These are phyloP conservation scores for Musa troglodytarum DNA, from an alignment of 176 grass and related monocot genomes.

Conservation along the genomic window DNA sequence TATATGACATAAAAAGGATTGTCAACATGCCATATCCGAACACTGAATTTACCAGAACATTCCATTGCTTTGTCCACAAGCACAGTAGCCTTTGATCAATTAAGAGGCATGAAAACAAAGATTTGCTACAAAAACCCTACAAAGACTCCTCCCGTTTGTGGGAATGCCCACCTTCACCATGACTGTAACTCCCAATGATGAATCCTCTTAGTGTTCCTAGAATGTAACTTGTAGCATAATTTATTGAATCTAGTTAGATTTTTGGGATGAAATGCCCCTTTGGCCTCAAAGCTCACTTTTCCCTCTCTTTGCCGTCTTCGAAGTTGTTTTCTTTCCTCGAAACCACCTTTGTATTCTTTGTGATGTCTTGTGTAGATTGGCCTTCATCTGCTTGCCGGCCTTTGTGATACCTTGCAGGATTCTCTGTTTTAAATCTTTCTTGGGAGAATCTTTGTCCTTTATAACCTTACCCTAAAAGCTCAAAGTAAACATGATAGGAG, in stretches of 20 bases:
- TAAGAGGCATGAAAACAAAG: background rate
- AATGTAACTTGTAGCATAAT: background rate
- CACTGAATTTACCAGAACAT: background rate
- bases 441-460: constrained; percentile 48
- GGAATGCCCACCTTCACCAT: background rate
- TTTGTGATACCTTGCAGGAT: constrained; percentile 43
- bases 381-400: constrained; percentile 60
- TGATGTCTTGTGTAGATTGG: constrained; percentile 51
- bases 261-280: background rate
- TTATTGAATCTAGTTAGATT: background rate
- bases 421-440: constrained; percentile 68
- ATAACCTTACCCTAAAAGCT: constrained; percentile 49
- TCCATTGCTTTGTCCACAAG: background rate
- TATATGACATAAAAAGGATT: background rate
- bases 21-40: background rate
- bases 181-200: background rate
- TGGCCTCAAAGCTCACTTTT: constrained; percentile 60
- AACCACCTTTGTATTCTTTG: constrained; percentile 73
- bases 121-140: background rate
- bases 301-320: constrained; percentile 31
- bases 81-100: background rate
- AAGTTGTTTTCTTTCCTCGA: constrained; percentile 38
- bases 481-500: constrained; percentile 11
- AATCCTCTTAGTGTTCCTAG: background rate
- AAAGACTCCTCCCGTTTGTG: background rate